Evolutionary conservation across 495 filamentous ascomycete species (phyloP), one percentile per base, ranked within the genome.

Genomic region (Aspergillus panamensis): DNA sequence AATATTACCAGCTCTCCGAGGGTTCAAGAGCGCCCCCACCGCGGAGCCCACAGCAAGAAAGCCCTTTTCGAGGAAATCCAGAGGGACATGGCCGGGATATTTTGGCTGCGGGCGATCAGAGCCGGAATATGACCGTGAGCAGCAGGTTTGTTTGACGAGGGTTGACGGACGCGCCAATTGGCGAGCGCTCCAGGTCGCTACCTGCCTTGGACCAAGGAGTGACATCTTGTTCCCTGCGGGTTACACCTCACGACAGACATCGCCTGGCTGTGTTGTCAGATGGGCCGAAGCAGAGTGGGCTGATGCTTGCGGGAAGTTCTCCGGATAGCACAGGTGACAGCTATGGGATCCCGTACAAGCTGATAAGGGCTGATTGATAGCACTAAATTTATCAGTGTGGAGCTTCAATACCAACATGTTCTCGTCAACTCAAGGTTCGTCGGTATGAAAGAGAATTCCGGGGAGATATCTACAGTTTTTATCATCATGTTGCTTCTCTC

Each of bases 31-130:
- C 43, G 89, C 90, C 51, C 85, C 81, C 9, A 97, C 65, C 29
- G 91, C 92, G 13, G 90, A 94, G 20, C 92, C 92, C 51, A 93
- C 66, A 13, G 92, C 89, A 1, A 98, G 80, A 20, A 84, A 85
- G 57, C 81, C 82, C 47, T 87, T 84, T 74, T 97, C 93, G 47
- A 90, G 59, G 10, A 71, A 72, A 12, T 86, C 93, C 58, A 97
- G 87, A 20, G 95, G 95, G 20, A 97, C 82, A 82, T 99, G 95
- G 67, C 90, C 89, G 0, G 89, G 85, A 79, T 98, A 98, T 29
- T 74, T 76, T 51, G 73, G 73, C 12, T 81, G 82, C 32, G 92
- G 93, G 13, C 92, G 87, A 69, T 87, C 86, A 61, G 92, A 82
- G 55, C 87, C 80, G 35, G 90, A 91, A 79, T 94, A 95, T 13